Base-by-base conservation (phyloP, 768 basidiomycete species). In the Pisolithus microcarpus region DNA sequence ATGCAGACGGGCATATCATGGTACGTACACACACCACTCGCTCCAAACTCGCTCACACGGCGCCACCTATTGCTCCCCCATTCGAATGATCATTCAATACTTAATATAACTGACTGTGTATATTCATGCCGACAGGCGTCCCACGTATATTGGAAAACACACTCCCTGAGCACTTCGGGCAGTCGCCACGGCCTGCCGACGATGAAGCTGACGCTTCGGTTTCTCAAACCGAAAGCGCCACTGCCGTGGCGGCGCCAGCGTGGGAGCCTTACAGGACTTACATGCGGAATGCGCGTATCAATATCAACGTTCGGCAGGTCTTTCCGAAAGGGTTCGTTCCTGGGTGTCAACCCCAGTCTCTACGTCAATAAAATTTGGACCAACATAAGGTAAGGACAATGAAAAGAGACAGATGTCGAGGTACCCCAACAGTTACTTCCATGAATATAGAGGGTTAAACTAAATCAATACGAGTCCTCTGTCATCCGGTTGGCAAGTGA, bases 1-100 rank as follows among this genome's bases (percentile, higher is more conserved):
- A 21, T 89, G 91, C 58, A 76, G 94, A 49, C 73, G 91, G 36
- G 87, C 85, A n/a, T 98, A 89, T 64, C 95, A 99, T 58, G 95
- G 94, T 86, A 23, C n/a, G 79, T 67, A 18, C 4, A 37, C 13
- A 5, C 15, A n/a, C 45, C 36, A 31, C 8, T 0, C 10, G 0
- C n/a, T 19, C 18, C 46, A 37, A 23, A 38, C 43, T 19, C 30
- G 40, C 38, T 11, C 38, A 15, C 1, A 43, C 43, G 43, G 34
- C 13, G 34, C 34, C 21, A 24, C 43, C 30, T 30, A 9, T 7
- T 10, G 11, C 30, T 1, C 13, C n/a, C 34, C 34, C 34, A 11
- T 15, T 15, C 13, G 11, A 34, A 34, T 11, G 34, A 34, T 10
- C 30, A 30, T 30, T 30, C 1, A 10, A 30, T 30, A 30, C 30